Evolutionary conservation across 768 basidiomycete species (phyloP), one percentile per base, ranked within the genome.

Genomic region (Serendipita sp.): DNA sequence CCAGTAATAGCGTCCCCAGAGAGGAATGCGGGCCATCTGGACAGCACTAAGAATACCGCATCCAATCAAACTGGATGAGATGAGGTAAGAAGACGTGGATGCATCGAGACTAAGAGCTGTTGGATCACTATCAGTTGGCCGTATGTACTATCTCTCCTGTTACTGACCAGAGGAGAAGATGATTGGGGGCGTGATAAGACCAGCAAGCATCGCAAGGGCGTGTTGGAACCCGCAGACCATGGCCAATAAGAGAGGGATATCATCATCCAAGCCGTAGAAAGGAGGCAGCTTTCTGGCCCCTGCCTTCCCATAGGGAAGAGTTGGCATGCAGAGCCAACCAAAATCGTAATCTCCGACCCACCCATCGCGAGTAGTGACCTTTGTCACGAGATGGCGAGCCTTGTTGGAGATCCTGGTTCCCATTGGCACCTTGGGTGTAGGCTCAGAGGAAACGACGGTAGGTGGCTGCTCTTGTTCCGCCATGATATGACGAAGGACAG

Each of bases 271-370:
- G 2, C 82, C 82, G 68, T 89, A 91, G 74, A 91, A 91, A 0
- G 88, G 88, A 1, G 89, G 85, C 8, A 72, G 68, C 16, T 74
- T 71, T 7, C 73, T 70, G 15, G 65, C 66, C 16, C 75, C 73
- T 18, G 66, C 63, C 16, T 72, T 71, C 32, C 77, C 72, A 70
- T 81, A 88, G 0, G 89, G 89, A 0, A 89, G 75, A 0, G 76
- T 73, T 2, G 89, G 88, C 18, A 77, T 80, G 71, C 88, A 90
- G 64, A 89, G 78, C 81, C 83, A 85, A 5, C 75, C 79, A 70
- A 88, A 91, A 75, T 91, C 82, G 70, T 90, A 91, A 71, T 86
- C 85, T 0, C 89, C 89, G n/a, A 91, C 65, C 89, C 89, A 91
- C 5, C 89, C 88, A 48, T 85, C 75, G 67, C 73, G 75, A 1